These are phyloP conservation scores for Solanum okadae DNA, from an alignment of 257 asterid species.

Conservation along the genomic window DNA sequence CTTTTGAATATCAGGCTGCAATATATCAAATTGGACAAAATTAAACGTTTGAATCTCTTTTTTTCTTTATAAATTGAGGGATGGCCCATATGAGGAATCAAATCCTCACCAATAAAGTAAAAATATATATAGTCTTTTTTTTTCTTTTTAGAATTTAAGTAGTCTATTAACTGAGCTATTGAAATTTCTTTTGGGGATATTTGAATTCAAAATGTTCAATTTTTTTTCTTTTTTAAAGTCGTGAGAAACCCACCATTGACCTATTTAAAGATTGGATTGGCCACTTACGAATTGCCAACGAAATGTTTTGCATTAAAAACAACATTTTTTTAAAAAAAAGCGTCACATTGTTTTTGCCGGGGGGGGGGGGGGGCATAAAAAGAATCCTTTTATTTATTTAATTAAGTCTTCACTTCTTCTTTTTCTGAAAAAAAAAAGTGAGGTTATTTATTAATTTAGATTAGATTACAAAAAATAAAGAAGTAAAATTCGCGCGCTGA, in stretches of 20 bases:
- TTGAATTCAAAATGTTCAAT: too few relatives aligned
- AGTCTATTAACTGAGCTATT: too few relatives aligned
- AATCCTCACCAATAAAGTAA: too few relatives aligned
- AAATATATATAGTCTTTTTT: too few relatives aligned
- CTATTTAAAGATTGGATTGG: neutral
- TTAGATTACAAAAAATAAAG: neutral
- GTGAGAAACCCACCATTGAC: neutral
- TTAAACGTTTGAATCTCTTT: too few relatives aligned
- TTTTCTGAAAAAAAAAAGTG: neutral
- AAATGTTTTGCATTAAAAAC: neutral
- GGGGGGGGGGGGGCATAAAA: neutral
- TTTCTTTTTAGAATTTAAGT: too few relatives aligned
- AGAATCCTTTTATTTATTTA: neutral
- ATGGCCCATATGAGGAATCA: too few relatives aligned
- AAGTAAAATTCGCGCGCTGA: too few relatives aligned
- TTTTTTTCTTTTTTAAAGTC: too few relatives aligned
- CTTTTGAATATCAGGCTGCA: neutral
- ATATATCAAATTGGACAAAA: too few relatives aligned
- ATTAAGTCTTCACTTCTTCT: neutral
- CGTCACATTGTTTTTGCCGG: neutral
- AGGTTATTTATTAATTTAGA: neutral
- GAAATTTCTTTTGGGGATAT: too few relatives aligned
- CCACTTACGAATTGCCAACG: neutral
- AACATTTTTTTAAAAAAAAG: neutral
- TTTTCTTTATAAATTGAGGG: too few relatives aligned